phyloP scores from a whole-genome alignment of 768 basidiomycete genomes.

The Rubroboletus satanas region DNA sequence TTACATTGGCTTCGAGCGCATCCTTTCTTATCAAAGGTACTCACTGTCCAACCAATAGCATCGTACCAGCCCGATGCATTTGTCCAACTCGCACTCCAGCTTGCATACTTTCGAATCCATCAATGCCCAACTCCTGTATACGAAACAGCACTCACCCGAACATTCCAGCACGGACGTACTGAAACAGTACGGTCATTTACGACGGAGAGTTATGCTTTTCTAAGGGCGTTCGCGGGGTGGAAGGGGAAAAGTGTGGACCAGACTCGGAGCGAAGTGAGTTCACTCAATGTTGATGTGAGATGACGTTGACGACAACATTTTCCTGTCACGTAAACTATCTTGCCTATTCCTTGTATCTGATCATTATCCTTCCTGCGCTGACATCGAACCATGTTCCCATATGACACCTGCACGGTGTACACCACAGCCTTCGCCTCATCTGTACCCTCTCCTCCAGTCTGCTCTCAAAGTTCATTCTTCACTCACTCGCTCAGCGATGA shows the following conservation, averaged over 20 bases:
- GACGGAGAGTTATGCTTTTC: constrained; percentile 65
- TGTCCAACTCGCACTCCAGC: constrained; percentile 87
- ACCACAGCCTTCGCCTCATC: constrained; percentile 21
- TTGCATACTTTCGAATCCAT: constrained; percentile 83
- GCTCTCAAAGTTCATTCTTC: constrained; percentile 70
- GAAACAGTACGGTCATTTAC: constrained; percentile 83
- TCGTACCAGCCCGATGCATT: constrained; percentile 73
- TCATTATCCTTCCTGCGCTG: background rate
- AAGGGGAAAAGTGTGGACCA: constrained; percentile 3
- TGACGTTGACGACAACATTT: background rate
- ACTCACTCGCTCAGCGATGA: constrained; percentile 73
- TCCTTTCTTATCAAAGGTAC: background rate
- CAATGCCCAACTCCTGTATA: constrained; percentile 83
- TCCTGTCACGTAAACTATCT: background rate
- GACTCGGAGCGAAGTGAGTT: constrained; percentile 12
- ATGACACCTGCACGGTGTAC: background rate
- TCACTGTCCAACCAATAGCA: constrained; percentile 31
- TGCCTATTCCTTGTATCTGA: constrained; percentile 27
- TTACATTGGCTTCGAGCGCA: constrained; percentile 2
- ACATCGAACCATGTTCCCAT: background rate
- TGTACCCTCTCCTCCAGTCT: constrained; percentile 51
- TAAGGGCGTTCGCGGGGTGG: constrained; percentile 19
- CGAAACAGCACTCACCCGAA: constrained; percentile 85
- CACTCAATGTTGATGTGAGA: background rate
- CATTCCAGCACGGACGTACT: constrained; percentile 84